These are phyloP conservation scores for Fusarium proliferatum DNA, from an alignment of 2,329 filamentous ascomycete species.

Conservation along the genomic window DNA sequence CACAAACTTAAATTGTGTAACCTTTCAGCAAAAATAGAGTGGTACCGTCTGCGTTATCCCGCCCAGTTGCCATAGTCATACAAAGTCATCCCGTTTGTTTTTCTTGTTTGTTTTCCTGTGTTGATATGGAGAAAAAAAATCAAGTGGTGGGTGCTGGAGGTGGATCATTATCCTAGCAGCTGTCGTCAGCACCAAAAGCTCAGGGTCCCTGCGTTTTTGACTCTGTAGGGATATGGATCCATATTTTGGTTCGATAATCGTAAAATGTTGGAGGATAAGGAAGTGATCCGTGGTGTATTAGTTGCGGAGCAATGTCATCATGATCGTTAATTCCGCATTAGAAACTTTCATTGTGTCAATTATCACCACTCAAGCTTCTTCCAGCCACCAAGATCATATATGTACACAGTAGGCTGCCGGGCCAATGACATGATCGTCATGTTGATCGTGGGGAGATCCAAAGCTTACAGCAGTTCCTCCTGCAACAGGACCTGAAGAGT, in stretches of 20 bases:
- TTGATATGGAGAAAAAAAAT: conserved; percentile 21
- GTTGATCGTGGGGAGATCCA: conserved; percentile 29
- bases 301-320: conserved; percentile 23
- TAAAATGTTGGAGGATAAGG: background rate
- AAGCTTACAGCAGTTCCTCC: conserved; percentile 2
- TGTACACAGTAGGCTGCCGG: conserved; percentile 5
- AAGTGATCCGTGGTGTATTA: background rate
- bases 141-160: conserved; percentile 29
- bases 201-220: conserved; percentile 25
- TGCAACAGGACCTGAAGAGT: background rate
- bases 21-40: background rate
- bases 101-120: conserved; percentile 11
- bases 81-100: background rate
- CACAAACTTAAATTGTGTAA: background rate
- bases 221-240: conserved; percentile 4
- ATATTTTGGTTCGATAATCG: conserved; percentile 6
- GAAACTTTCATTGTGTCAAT: conserved; percentile 9
- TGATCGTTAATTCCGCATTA: conserved; percentile 8
- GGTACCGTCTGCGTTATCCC: background rate
- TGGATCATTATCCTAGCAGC: conserved; percentile 26
- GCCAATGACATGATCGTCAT: conserved; percentile 39
- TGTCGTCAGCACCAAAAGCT: conserved; percentile 42
- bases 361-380: conserved; percentile 13
- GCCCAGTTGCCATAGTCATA: background rate
- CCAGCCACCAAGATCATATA: conserved; percentile 16